Base-by-base conservation (phyloP, 176 grass and related monocot genomes). In the Tuctoria greenei region DNA sequence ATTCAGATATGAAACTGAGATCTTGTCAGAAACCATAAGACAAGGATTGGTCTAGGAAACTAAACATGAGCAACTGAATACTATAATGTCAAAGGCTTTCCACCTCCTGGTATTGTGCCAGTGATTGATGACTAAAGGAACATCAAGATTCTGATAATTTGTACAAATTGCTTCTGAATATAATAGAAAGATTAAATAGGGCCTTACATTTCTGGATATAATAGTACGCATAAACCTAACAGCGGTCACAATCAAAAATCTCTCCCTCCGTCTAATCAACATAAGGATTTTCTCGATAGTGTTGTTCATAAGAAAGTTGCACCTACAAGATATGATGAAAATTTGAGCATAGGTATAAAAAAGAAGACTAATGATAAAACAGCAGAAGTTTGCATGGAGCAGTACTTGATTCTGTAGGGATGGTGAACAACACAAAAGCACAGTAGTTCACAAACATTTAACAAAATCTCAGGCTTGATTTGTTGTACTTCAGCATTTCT, bases 171-270 rank as follows among this genome's bases (percentile, higher is more conserved):
- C 35, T 77, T 47, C 20, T 56, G 8, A 56, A 56, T 13, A 58
- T 12, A 58, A 58, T 58, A 26, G 10, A 9, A 20, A 66, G 54
- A 67, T 25, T 24, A 17, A 52, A 73, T 61, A 86, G 41, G 31
- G 35, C 37, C 91, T 83, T 77, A 99, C 96, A 92, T 99, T 99
- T 82, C 83, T 79, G 35, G 89, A 95, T 64, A 99, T 88, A 69
- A 95, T 92, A 71, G 96, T 99, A 12, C 96, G 96, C 89, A 99
- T 90, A 86, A 99, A 99, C 18, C 96, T 88, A 79, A 99, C 85
- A 87, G 87, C 89, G 64, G 96, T 89, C 73, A 93, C 92, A 81
- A 88, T 87, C 72, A 99, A 87, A 84, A 92, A 90, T 57, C 84
- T 92, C 78, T 99, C 96, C 64, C 87, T 95, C 66, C 89, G 82